Evolutionary conservation across 768 basidiomycete species (phyloP).

Genomic region (Pulveroboletus sp.): DNA sequence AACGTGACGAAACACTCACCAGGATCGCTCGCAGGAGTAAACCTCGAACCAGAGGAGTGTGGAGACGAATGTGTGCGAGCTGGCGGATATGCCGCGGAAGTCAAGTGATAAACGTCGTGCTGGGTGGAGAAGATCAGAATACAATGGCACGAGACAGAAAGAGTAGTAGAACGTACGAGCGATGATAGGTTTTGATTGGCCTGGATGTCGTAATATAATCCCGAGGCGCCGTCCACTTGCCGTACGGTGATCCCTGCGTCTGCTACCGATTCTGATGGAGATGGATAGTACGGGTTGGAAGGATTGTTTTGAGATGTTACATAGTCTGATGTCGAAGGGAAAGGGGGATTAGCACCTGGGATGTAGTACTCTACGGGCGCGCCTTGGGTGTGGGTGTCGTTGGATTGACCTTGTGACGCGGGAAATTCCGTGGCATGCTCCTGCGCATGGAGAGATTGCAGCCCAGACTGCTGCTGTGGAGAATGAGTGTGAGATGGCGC

Average conservation of each 20-base stretch:
- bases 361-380: neutral
- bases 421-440: neutral
- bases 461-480: neutral
- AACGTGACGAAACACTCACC: constrained; percentile 19
- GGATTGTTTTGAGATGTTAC: neutral
- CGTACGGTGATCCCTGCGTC: constrained; percentile 18
- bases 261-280: constrained; percentile 1
- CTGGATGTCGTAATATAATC: constrained; percentile 13
- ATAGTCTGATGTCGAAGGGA: constrained; percentile 5
- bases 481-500: neutral
- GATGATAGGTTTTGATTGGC: constrained; percentile 20
- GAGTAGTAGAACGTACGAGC: constrained; percentile 17
- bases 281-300: constrained; percentile 4
- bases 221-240: constrained; percentile 9
- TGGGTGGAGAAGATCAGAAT: constrained; percentile 5
- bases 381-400: neutral
- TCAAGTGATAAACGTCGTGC: constrained; percentile 11
- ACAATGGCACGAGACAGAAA: neutral
- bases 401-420: neutral
- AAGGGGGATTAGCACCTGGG: constrained; percentile 1
- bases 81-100: constrained; percentile 4
- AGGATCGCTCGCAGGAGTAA: constrained; percentile 24
- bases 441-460: neutral
- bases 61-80: constrained; percentile 17
- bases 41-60: constrained; percentile 15